Evolutionary conservation across 2,329 filamentous ascomycete species (phyloP).

Genomic region (Salinomyces thailandicus): DNA sequence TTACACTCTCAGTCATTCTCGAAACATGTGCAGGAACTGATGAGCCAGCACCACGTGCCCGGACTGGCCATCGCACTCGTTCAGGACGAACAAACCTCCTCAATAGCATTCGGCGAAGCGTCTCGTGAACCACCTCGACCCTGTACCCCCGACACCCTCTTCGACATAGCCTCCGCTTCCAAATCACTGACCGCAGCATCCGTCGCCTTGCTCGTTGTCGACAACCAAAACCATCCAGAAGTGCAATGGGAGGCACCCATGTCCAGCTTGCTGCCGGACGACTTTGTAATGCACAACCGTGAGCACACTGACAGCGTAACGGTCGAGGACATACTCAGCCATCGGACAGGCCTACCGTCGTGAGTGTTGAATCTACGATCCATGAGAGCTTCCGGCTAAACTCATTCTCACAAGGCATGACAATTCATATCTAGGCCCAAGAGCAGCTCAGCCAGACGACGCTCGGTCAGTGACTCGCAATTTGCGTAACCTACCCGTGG

Average conservation of each 20-base stretch:
- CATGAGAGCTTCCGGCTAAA: conserved; percentile 26
- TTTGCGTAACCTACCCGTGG: conserved; percentile 37
- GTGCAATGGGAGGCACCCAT: conserved; percentile 41
- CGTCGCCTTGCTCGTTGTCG: conserved; percentile 41
- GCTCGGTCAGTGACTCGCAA: conserved; percentile 32
- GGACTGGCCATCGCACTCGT: neutral
- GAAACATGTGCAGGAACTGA: neutral
- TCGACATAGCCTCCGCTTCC: conserved; percentile 46
- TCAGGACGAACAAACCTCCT: neutral
- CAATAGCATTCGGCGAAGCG: conserved; percentile 27
- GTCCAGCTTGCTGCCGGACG: conserved; percentile 38
- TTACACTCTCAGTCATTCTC: neutral
- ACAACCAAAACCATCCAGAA: conserved; percentile 28
- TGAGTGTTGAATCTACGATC: conserved; percentile 16
- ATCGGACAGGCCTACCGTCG: conserved; percentile 41
- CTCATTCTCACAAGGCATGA: conserved; percentile 27
- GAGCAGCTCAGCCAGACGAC: conserved; percentile 22
- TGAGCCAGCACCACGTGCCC: neutral
- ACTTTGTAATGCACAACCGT: conserved; percentile 42
- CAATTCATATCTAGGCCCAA: conserved; percentile 21
- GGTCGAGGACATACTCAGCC: conserved; percentile 44
- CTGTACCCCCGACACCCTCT: conserved; percentile 41
- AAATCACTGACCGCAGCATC: conserved; percentile 46
- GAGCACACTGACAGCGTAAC: conserved; percentile 42
- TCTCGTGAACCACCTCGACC: conserved; percentile 26